Evolutionary conservation across 352 stramenopile genomes (phyloP), one percentile per base, ranked within the genome.

Genomic region (Proteromonas lacertae): DNA sequence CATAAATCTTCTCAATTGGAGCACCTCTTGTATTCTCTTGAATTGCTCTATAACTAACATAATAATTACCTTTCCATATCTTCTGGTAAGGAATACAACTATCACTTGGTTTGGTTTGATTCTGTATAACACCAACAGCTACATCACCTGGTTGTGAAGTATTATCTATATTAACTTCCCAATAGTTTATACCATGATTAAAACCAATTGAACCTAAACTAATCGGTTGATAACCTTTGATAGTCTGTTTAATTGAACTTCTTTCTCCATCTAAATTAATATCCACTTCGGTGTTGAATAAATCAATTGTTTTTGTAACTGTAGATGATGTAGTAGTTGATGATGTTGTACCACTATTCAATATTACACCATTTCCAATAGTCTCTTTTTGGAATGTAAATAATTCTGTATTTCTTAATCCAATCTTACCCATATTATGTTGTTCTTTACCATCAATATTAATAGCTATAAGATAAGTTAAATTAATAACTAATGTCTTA

Each of bases 1-100:
- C 31, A 25, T 36, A 36, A 3, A 36, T 14, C 10, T 25, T 23
- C 31, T 36, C 31, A 16, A 5, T 16, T 7, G 14, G 7, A 3
- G 14, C 4, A 13, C 4, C 7, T 6, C 3, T n/a, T 16, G 31
- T 16, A 13, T 7, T 4, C 3, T 13, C 5, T 7, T 36, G 21
- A n/a, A 14, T 22, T 14, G 55, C 47, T 4, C 55, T 48, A 33
- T 66, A 61, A 32, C 61, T 66, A 17, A 66, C 36, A 32, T 64
- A 62, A 14, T 56, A 56, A 31, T 61, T 62, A 7, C 55, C 56
- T 23, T 48, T 45, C 50, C 56, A 62, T 13, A 36, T 40, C 3
- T 29, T 40, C 1, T 31, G 33, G 18, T 48, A 29, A 10, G 42
- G 32, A 19, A 43, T 34, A 10, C 5, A 10, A 12, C 16, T 8